Evolutionary conservation across 306 rosid species (phyloP).

Genomic region (Vigna nakashimae): DNA sequence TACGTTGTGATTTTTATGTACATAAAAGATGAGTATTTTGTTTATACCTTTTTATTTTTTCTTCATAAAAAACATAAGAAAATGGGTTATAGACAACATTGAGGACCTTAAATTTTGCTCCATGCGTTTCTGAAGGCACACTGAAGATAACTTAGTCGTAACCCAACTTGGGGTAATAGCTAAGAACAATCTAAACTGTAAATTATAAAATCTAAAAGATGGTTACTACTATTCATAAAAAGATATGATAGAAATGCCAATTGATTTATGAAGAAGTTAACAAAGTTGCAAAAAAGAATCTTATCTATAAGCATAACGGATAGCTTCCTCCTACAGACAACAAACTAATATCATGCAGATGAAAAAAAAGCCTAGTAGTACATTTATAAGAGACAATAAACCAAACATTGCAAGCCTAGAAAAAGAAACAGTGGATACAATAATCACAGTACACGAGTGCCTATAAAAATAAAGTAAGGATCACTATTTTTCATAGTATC

Average conservation of each 20-base stretch:
- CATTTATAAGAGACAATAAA: constrained; percentile 46
- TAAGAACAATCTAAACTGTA: not conserved
- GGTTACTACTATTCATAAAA: not conserved
- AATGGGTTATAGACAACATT: not conserved
- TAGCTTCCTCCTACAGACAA: constrained; percentile 24
- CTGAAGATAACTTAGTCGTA: not conserved
- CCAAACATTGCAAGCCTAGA: not conserved
- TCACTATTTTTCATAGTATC: not conserved
- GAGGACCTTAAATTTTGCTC: too few relatives aligned
- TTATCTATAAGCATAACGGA: constrained; percentile 34
- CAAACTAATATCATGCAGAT: constrained; percentile 10
- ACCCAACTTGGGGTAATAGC: constrained; percentile 1
- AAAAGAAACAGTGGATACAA: constrained; percentile 20
- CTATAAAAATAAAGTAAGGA: constrained; percentile 8
- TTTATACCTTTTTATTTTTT: not conserved
- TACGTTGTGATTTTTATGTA: too few relatives aligned
- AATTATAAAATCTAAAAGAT: not conserved
- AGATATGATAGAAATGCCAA: not conserved
- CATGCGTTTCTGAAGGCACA: too few relatives aligned
- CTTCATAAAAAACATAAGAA: not conserved
- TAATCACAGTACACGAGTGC: not conserved
- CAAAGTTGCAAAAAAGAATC: constrained; percentile 40
- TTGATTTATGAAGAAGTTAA: not conserved
- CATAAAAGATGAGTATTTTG: not conserved
- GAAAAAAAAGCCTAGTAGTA: constrained; percentile 40